Base-by-base conservation (phyloP, 1,284 basidiomycete species). In the Agroathelia rolfsii region DNA sequence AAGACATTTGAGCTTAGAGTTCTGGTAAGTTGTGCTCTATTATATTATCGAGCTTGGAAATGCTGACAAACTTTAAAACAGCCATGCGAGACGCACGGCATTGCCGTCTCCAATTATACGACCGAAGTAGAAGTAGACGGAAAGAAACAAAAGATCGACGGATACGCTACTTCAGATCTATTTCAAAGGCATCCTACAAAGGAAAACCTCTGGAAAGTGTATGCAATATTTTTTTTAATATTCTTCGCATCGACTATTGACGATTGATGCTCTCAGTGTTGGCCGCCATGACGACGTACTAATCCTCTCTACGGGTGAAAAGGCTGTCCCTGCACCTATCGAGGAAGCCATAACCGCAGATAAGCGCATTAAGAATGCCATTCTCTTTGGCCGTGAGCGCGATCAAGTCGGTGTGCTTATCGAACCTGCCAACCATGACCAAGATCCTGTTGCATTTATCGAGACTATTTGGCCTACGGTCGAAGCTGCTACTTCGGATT, bases 371-470 rank as follows among this genome's bases (percentile, higher is more conserved):
- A 37, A 47, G 5, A 55, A 48, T 0, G 49, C 48, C 5, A 34
- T 64, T 18, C 49, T 69, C 43, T 69, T 66, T 14, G 64, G 67
- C 12, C 43, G 55, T 1, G 55, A 47, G 10, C 55, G 50, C 8
- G 48, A 53, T 14, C 56, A 61, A 36, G 46, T 55, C 5, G 65
- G 66, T 1, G 39, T 64, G 16, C 46, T 68, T 24, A 41, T 69
- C 28, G 61, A 68, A 30, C 57, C 55, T 13, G 14, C 16, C 7
- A 21, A 20, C 6, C 23, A n/a, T n/a, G n/a, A n/a, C n/a, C n/a
- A n/a, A n/a, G n/a, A n/a, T n/a, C n/a, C n/a, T n/a, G n/a, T n/a
- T n/a, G n/a, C n/a, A n/a, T n/a, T n/a, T n/a, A n/a, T 49, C 18
- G 44, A 49, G 31, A 46, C 46, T 2, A 34, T n/a, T n/a, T n/a